phyloP scores from a whole-genome alignment of 192 early-diverging fungal genomes.

The Podila verticillata region DNA sequence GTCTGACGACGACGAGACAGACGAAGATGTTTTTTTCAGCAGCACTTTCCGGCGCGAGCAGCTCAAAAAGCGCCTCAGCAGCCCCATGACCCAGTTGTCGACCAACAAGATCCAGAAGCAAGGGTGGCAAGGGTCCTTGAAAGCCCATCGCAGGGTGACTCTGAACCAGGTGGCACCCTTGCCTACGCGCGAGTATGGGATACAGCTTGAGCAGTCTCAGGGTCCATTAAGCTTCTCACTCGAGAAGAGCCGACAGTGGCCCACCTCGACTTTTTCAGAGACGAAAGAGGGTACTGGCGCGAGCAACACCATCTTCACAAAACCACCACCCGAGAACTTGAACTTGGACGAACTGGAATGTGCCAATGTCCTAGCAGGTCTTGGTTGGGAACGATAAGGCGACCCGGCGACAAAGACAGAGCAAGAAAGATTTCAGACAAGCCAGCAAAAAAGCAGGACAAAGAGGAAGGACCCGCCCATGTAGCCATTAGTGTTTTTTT shows the following conservation, averaged over 20 bases:
- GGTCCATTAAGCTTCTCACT: neutral
- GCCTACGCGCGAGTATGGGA: constrained; percentile 24
- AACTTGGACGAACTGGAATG: constrained; percentile 50
- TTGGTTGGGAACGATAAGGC: constrained; percentile 35
- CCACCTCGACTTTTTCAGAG: neutral
- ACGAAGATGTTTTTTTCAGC: constrained; percentile 35
- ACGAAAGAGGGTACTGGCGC: neutral
- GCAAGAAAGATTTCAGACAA: too few species aligned
- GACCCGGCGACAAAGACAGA: too few species aligned
- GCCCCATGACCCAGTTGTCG: neutral
- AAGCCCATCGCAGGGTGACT: constrained; percentile 6
- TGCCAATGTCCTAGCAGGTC: constrained; percentile 38
- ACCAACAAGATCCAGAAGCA: constrained; percentile 1
- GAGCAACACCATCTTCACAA: neutral
- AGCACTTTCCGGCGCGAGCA: constrained; percentile 4
- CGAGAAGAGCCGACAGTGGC: constrained; percentile 24
- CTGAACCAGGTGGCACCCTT: constrained; percentile 14
- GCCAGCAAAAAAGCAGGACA: too few species aligned
- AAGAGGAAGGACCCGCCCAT: neutral
- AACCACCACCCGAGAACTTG: constrained; percentile 11
- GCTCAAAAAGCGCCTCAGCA: constrained; percentile 13
- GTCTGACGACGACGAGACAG: constrained; percentile 36
- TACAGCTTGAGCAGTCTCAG: constrained; percentile 18
- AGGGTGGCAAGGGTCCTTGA: neutral
- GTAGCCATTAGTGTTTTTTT: neutral